A percentile compares a stretch with the other conserved stretches of the same genome.
Conservation (phyloP, 345 rosid species). For the Garcia nutans region DNA sequence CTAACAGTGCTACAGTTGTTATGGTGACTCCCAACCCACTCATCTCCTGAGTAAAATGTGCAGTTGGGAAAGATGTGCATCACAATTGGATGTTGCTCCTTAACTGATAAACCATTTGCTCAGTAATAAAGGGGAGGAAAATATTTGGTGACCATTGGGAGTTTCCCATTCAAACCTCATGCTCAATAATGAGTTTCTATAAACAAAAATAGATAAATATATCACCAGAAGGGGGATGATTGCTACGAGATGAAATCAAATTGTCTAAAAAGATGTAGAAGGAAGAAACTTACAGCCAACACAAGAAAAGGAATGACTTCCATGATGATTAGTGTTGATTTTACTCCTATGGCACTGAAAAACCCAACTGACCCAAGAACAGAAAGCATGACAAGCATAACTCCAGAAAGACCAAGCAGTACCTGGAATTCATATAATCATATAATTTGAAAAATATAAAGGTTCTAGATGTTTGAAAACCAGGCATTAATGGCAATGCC, state of each 20-base stretch:
- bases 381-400: constrained; percentile 92
- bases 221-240: background rate
- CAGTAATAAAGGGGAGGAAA: background rate
- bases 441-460: constrained; percentile 1
- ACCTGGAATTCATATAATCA: constrained; percentile 54
- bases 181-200: background rate
- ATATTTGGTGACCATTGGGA: background rate
- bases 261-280: constrained; percentile 3
- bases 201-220: background rate
- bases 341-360: constrained; percentile 92
- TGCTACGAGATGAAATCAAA: constrained; percentile 2
- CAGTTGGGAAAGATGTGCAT: background rate
- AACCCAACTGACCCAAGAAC: constrained; percentile 94
- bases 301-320: constrained; percentile 99
- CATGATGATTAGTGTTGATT: constrained; percentile 93
- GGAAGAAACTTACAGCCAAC: constrained; percentile 72
- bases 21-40: background rate
- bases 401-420: constrained; percentile 92
- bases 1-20: background rate
- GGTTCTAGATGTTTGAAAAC: background rate
- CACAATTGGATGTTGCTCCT: background rate
- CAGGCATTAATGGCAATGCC: background rate
- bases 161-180: background rate
- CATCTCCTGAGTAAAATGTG: background rate
- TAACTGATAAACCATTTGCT: background rate